phyloP scores from a whole-genome alignment of 345 rosid genomes.

The Sonneratia caseolaris region DNA sequence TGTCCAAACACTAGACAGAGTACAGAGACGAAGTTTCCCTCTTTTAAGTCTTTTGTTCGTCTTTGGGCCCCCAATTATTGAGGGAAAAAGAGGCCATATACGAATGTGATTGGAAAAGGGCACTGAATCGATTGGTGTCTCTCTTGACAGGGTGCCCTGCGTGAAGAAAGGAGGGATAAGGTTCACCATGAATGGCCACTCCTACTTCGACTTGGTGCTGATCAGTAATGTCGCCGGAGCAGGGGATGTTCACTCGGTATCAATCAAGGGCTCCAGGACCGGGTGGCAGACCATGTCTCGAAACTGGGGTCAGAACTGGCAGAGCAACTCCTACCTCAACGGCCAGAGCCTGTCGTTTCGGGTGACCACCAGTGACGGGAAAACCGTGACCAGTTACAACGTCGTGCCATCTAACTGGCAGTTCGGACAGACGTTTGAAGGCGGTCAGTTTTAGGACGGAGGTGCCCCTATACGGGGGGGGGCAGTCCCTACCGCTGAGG shows the following conservation, averaged over 20 bases:
- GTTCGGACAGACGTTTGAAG: conserved; percentile 83
- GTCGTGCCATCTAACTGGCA: conserved; percentile 62
- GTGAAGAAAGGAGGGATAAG: conserved; percentile 83
- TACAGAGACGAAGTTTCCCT: no score
- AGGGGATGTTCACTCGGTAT: conserved; percentile 65
- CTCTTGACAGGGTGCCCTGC: conserved; percentile 56
- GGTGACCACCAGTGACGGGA: conserved; percentile 83
- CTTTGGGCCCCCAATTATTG: no score
- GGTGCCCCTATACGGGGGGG: no score
- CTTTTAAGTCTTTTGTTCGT: no score
- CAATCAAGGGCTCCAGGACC: conserved; percentile 78
- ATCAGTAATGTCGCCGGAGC: conserved; percentile 80
- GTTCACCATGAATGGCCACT: conserved; percentile 82
- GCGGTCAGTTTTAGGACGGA: conserved; percentile 36
- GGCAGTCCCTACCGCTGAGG: no score
- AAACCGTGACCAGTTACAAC: conserved; percentile 48
- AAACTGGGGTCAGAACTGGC: conserved; percentile 99
- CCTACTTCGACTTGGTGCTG: conserved; percentile 86
- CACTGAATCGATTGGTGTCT: not conserved
- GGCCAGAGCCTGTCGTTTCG: conserved; percentile 83
- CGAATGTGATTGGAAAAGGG: not conserved
- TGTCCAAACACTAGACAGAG: no score
- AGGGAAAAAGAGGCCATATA: no score
- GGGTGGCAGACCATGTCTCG: conserved; percentile 93
- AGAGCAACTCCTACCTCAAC: conserved; percentile 72